A percentile compares a stretch with the other conserved stretches of the same genome.
phyloP scores from a whole-genome alignment of 129 eudicot genomes.

The Cynara cardunculus region DNA sequence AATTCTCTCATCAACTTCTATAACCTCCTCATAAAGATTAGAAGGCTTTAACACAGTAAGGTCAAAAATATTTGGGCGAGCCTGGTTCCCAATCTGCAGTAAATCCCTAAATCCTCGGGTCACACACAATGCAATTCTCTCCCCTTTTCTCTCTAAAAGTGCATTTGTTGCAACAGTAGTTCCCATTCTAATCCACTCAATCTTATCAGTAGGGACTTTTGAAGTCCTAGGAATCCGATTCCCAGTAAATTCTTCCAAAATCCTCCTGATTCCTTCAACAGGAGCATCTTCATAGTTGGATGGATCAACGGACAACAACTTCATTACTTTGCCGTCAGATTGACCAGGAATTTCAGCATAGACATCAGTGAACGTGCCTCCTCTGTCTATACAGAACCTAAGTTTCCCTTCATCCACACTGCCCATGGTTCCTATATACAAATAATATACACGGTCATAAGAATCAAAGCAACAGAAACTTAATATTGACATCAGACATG shows the following conservation, averaged over 20 bases:
- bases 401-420: constrained; percentile 62
- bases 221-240: constrained; percentile 57
- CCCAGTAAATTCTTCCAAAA: constrained; percentile 78
- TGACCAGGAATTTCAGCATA: constrained; percentile 93
- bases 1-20: constrained; percentile 90
- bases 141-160: constrained; percentile 85
- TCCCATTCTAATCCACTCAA: constrained; percentile 98
- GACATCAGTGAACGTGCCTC: constrained; percentile 98
- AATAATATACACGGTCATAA: neutral
- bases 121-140: constrained; percentile 88
- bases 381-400: constrained; percentile 93
- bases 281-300: constrained; percentile 98
- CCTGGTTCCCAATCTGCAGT: constrained; percentile 90
- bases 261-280: constrained; percentile 88
- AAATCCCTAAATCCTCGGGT: constrained; percentile 78
- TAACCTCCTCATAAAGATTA: constrained; percentile 84
- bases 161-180: constrained; percentile 99
- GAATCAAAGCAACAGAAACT: neutral
- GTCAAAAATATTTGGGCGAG: constrained; percentile 93
- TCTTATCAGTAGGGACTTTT: constrained; percentile 84
- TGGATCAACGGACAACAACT: constrained; percentile 87
- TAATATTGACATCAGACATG: neutral
- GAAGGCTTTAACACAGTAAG: constrained; percentile 86
- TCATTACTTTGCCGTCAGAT: constrained; percentile 80
- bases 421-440: constrained; percentile 55